Percentiles rank a stretch among this genome's conserved stretches.
phyloP scores from a whole-genome alignment of 176 grass and related monocot species.

The Triticum dicoccoides region DNA sequence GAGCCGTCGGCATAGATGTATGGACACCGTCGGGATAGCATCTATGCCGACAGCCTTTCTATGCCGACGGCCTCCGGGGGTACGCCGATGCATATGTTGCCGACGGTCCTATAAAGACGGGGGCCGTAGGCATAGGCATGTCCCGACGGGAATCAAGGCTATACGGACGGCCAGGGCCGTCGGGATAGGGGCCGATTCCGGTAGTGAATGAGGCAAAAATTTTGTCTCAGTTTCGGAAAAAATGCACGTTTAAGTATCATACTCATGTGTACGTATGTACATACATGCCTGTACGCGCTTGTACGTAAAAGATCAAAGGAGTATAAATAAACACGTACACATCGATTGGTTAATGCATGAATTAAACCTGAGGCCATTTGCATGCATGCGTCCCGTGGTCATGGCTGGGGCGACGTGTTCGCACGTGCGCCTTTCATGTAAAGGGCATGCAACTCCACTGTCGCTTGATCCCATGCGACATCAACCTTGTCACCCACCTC shows the following conservation, averaged over 20 bases:
- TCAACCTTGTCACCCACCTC: not conserved
- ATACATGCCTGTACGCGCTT: not conserved
- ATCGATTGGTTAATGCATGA: not conserved
- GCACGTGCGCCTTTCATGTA: conserved; percentile 45
- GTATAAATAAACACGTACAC: not conserved
- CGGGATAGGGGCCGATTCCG: too few species aligned
- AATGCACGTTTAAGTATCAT: not conserved
- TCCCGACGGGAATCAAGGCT: too few species aligned
- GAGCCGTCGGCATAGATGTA: too few species aligned
- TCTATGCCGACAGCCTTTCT: too few species aligned
- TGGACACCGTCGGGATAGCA: too few species aligned
- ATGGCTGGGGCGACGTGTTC: conserved; percentile 33
- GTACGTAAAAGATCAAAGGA: not conserved
- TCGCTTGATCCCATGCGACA: conserved; percentile 9
- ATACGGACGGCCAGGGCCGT: too few species aligned
- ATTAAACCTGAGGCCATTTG: not conserved
- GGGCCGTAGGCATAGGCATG: too few species aligned
- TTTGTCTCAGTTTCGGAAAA: too few species aligned
- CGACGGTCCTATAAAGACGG: too few species aligned
- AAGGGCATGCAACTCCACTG: not conserved
- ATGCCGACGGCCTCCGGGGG: too few species aligned
- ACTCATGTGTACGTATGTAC: not conserved
- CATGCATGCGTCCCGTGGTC: not conserved
- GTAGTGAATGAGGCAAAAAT: too few species aligned
- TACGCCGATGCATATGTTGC: too few species aligned